These are phyloP conservation scores for Trichothecium sympodiale DNA, from an alignment of 2,329 filamentous ascomycete species.

Conservation along the genomic window DNA sequence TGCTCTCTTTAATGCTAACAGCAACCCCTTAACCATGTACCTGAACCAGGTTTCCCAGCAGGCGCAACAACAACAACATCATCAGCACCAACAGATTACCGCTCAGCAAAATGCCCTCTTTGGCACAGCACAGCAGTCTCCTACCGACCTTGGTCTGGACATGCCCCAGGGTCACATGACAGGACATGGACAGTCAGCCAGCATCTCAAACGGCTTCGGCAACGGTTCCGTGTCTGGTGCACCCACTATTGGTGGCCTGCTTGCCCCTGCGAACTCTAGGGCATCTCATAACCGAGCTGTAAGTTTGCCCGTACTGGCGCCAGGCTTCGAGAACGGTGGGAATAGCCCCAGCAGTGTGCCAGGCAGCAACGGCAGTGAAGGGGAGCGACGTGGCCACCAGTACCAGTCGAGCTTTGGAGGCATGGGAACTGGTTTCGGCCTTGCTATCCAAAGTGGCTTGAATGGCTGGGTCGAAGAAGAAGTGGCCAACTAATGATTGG, in stretches of 20 bases:
- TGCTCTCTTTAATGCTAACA: conserved; percentile 67
- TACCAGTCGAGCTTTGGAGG: conserved; percentile 54
- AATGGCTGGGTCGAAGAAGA: conserved; percentile 61
- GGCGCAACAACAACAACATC: conserved; percentile 62
- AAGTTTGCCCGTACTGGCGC: conserved; percentile 66
- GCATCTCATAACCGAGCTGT: conserved; percentile 69
- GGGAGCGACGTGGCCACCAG: conserved; percentile 52
- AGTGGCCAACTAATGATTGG: conserved; percentile 40
- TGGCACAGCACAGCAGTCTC: conserved; percentile 54
- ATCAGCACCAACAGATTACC: conserved; percentile 59
- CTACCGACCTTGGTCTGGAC: conserved; percentile 45
- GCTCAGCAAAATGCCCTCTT: conserved; percentile 76
- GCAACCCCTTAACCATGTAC: conserved; percentile 89
- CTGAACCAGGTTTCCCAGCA: conserved; percentile 71
- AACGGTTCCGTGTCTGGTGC: conserved; percentile 43
- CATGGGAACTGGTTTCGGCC: conserved; percentile 47
- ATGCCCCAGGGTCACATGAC: conserved; percentile 35
- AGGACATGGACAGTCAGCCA: conserved; percentile 54
- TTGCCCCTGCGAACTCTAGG: conserved; percentile 57
- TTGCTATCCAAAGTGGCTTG: conserved; percentile 52
- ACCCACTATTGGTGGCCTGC: conserved; percentile 64
- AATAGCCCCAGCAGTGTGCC: conserved; percentile 37
- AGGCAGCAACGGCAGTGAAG: conserved; percentile 33
- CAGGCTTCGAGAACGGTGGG: conserved; percentile 50
- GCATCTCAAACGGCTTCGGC: conserved; percentile 53